phyloP scores from a whole-genome alignment of 305 asterid genomes.

The Nicotiana rustica region DNA sequence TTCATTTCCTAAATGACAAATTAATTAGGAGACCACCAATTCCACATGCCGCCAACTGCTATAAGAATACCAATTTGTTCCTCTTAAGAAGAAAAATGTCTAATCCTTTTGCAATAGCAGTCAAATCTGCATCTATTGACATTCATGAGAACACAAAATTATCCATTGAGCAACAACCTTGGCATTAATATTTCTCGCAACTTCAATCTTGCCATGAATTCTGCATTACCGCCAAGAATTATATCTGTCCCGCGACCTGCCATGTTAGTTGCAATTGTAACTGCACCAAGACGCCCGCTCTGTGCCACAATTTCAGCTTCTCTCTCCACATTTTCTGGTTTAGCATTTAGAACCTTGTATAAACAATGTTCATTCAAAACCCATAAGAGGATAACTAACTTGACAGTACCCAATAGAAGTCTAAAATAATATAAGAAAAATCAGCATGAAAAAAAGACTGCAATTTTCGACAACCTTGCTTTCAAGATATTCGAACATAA shows the following conservation, averaged over 20 bases:
- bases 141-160: slow-evolving; percentile 11
- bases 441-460: slow-evolving; percentile 24
- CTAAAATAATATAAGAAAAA: slow-evolving; percentile 20
- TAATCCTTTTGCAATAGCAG: slow-evolving; percentile 24
- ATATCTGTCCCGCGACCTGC: slow-evolving; percentile 99
- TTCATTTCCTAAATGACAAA: not conserved
- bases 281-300: slow-evolving; percentile 98
- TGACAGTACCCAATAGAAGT: slow-evolving; percentile 35
- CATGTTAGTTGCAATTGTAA: slow-evolving; percentile 99
- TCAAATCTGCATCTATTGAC: not conserved
- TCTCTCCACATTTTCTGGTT: slow-evolving; percentile 99
- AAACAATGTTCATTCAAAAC: slow-evolving; percentile 25
- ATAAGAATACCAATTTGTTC: not conserved
- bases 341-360: slow-evolving; percentile 92
- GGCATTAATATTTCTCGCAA: slow-evolving; percentile 99
- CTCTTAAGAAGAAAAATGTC: not conserved
- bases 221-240: slow-evolving; percentile 99
- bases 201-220: slow-evolving; percentile 97
- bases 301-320: slow-evolving; percentile 99
- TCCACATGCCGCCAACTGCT: slow-evolving; percentile 20
- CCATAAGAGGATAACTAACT: slow-evolving; percentile 27
- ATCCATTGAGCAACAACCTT: slow-evolving; percentile 59
- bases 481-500: slow-evolving; percentile 17
- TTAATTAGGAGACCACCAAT: slow-evolving; percentile 16
- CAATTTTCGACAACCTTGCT: slow-evolving; percentile 15